These are phyloP conservation scores for Calcarisporium arbuscula DNA, from an alignment of 2,329 filamentous ascomycete species.

Conservation along the genomic window DNA sequence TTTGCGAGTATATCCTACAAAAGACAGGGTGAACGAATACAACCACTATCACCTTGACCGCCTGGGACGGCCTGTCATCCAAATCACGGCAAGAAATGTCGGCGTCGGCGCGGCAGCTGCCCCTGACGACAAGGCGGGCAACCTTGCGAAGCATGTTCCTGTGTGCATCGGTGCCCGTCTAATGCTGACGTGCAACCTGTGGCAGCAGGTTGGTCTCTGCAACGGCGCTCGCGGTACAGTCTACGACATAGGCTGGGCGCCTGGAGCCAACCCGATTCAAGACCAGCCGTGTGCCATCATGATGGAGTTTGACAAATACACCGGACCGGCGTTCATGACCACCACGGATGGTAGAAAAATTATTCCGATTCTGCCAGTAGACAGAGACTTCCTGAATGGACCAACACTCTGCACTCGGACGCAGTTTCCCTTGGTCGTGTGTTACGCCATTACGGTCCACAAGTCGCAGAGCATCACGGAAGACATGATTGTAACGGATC, in stretches of 20 bases:
- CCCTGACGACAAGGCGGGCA: too few species aligned
- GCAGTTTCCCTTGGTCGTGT: neutral
- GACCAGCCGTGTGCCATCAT: slow-evolving; percentile 9
- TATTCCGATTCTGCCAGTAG: slow-evolving; percentile 1
- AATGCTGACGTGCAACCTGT: too few species aligned
- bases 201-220: too few species aligned
- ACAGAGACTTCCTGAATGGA: neutral
- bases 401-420: neutral
- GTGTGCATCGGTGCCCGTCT: too few species aligned
- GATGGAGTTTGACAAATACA: slow-evolving; percentile 11
- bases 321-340: slow-evolving; percentile 7
- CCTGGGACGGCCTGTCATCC: slow-evolving; percentile 7
- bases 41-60: slow-evolving; percentile 8
- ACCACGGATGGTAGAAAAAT: slow-evolving; percentile 8
- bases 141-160: too few species aligned
- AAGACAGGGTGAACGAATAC: slow-evolving; percentile 7
- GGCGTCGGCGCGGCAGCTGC: slow-evolving; percentile 6
- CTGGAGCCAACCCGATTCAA: too few species aligned
- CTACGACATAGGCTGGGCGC: too few species aligned
- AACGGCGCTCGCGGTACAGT: too few species aligned
- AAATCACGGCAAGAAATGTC: slow-evolving; percentile 6
- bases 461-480: too few species aligned
- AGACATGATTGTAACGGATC: too few species aligned
- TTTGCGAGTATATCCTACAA: slow-evolving; percentile 3
- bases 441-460: neutral